Conservation (phyloP, 371 early-diverging fungal species). For the Mucor racemosus region DNA sequence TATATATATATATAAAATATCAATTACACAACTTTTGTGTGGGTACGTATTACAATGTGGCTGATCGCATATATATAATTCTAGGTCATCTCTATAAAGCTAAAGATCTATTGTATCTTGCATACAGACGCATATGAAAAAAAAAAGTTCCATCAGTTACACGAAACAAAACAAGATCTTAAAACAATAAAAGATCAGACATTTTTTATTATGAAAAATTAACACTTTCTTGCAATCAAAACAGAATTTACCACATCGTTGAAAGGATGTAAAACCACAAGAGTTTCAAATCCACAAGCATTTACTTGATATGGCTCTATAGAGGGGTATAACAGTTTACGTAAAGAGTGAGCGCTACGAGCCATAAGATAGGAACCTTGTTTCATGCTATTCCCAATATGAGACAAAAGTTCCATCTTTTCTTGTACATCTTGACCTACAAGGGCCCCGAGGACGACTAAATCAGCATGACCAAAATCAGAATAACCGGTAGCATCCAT, state of each 20-base stretch:
- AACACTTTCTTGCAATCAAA: constrained; percentile 34
- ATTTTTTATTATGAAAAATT: background rate
- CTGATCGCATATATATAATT: too few relatives aligned
- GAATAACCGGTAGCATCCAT: constrained; percentile 26
- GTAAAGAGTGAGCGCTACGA: constrained; percentile 45
- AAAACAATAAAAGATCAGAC: too few relatives aligned
- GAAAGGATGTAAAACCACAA: constrained; percentile 35
- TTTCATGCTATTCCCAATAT: constrained; percentile 31
- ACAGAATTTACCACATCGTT: constrained; percentile 47
- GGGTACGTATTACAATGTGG: too few relatives aligned
- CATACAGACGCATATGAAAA: too few relatives aligned
- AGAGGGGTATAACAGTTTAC: constrained; percentile 38
- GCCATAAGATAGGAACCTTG: constrained; percentile 33
- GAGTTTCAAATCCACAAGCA: constrained; percentile 30
- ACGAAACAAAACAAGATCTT: too few relatives aligned
- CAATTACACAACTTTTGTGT: too few relatives aligned
- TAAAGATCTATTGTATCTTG: too few relatives aligned
- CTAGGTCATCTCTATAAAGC: too few relatives aligned
- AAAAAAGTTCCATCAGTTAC: too few relatives aligned
- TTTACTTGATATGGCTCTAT: constrained; percentile 29
- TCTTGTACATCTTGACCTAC: constrained; percentile 32
- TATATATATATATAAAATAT: too few relatives aligned
- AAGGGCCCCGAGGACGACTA: constrained; percentile 42
- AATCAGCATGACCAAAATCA: constrained; percentile 31
- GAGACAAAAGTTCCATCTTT: constrained; percentile 27